phyloP scores from a whole-genome alignment of 805 yeast genomes.

The Candida khao-thaluensis region DNA sequence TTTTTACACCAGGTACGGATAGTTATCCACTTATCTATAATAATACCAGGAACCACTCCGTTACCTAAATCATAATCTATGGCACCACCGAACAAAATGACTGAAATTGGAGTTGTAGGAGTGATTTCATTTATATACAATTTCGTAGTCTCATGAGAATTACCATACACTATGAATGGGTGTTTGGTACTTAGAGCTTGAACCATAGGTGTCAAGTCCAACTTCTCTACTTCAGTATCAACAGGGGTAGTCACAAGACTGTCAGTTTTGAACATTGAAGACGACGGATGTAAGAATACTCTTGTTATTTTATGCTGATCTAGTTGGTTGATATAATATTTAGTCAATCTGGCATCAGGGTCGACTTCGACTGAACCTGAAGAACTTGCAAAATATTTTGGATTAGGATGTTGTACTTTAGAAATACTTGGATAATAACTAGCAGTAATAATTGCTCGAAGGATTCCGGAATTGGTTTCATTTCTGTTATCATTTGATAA shows the following conservation, averaged over 20 bases:
- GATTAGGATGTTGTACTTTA: conserved; percentile 76
- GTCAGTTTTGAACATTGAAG: conserved; percentile 56
- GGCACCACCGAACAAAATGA: conserved; percentile 79
- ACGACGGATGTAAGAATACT: conserved; percentile 85
- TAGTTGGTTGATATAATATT: conserved; percentile 7
- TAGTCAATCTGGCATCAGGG: conserved; percentile 56
- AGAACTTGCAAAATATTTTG: conserved; percentile 65
- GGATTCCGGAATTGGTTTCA: conserved; percentile 45
- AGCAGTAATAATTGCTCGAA: conserved; percentile 73
- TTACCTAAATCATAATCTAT: conserved; percentile 54
- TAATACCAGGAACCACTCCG: conserved; percentile 68
- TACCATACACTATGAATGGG: conserved; percentile 62
- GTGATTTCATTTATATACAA: conserved; percentile 73
- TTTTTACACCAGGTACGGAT: conserved; percentile 91
- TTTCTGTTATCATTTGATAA: conserved; percentile 58
- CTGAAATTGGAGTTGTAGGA: conserved; percentile 70
- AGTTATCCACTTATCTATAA: conserved; percentile 87
- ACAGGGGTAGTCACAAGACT: background rate
- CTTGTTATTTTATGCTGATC: conserved; percentile 43
- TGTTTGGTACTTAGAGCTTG: conserved; percentile 24
- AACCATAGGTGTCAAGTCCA: conserved; percentile 42
- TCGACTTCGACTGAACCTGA: conserved; percentile 85
- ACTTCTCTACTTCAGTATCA: conserved; percentile 20
- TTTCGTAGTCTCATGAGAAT: conserved; percentile 64
- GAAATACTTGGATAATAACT: conserved; percentile 83